Base-by-base conservation (phyloP, 192 early-diverging fungal genomes). In the Borealophlyctis nickersoniae region DNA sequence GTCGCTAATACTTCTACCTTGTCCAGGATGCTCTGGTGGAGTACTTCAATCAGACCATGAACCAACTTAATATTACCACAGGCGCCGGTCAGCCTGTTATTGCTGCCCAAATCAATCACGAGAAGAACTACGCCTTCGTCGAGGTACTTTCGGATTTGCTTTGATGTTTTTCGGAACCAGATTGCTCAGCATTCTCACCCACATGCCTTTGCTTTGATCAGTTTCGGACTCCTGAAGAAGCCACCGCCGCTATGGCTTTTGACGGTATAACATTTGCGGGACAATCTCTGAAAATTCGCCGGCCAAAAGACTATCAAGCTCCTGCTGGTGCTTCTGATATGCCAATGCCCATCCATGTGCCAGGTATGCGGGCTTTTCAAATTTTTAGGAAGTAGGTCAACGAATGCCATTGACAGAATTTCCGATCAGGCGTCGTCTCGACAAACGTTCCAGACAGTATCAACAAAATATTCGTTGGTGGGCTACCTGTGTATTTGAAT, bases 41-140 rank as follows among this genome's bases (percentile, higher is more conserved):
- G 34, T 96, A 95, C 69, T 96, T 98, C 73, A 96, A 95, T 70
- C 73, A 81, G 14, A 85, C 89, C 13, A 90, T 98, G 88, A 75
- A 84, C 36, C 82, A 88, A 64, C 77, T 89, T 58, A 86, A 87
- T 65, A 72, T 91, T 32, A 88, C 87, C 36, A 81, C 84, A n/a
- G 73, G 82, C 14, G 65, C 88, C 5, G 89, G 88, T 32, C 52
- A 80, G 45, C 87, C 89, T 0, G 91, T 93, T 19, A 76, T 89
- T 19, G 81, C 86, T 31, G 88, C 89, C 22, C 91, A 95, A 70
- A 90, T 97, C 49, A 93, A 95, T 70, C 80, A 84, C 36, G 95
- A 98, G n/a, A 94, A 94, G 72, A 89, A 89, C 66, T 98, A 93
- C 78, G 93, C 94, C 16, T 96, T 98, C 84, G 84, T 95, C 22